phyloP scores from a whole-genome alignment of 108 stramenopile species.

The Skeletonema grethae region DNA sequence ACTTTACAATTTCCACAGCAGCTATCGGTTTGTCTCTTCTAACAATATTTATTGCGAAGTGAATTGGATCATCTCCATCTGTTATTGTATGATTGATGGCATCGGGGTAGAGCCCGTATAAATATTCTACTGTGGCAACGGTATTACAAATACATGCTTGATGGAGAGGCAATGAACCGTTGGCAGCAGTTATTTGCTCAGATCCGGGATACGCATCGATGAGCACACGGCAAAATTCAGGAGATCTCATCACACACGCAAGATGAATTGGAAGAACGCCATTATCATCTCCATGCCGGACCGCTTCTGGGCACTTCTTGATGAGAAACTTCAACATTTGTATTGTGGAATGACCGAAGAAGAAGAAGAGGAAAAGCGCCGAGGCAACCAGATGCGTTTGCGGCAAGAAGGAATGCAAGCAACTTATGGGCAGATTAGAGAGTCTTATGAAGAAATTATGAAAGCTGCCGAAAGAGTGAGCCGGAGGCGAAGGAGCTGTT shows the following conservation, averaged over 20 bases:
- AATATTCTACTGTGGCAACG: slow-evolving; percentile 7
- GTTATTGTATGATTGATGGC: neutral
- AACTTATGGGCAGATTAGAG: too few species aligned
- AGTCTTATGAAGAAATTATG: too few species aligned
- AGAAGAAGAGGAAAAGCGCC: too few species aligned
- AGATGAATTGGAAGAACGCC: slow-evolving; percentile 5
- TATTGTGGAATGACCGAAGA: too few species aligned
- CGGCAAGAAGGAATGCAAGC: too few species aligned
- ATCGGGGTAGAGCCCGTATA: neutral
- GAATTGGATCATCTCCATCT: neutral
- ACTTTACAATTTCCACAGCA: neutral
- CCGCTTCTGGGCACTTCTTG: neutral
- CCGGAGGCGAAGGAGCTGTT: too few species aligned
- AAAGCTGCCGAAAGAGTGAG: too few species aligned
- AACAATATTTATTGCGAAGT: neutral
- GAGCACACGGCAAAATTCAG: neutral
- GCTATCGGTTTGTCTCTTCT: too few species aligned
- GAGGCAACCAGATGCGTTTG: too few species aligned
- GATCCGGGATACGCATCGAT: slow-evolving; percentile 11
- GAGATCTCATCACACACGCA: neutral
- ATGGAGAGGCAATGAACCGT: too few species aligned
- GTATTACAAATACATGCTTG: too few species aligned
- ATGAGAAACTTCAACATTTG: slow-evolving; percentile 6
- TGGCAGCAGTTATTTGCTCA: neutral
- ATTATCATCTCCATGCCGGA: neutral